Percentiles rank a stretch among this genome's conserved stretches.
phyloP scores from a whole-genome alignment of 495 filamentous ascomycete species.

The Annulohypoxylon bovei region DNA sequence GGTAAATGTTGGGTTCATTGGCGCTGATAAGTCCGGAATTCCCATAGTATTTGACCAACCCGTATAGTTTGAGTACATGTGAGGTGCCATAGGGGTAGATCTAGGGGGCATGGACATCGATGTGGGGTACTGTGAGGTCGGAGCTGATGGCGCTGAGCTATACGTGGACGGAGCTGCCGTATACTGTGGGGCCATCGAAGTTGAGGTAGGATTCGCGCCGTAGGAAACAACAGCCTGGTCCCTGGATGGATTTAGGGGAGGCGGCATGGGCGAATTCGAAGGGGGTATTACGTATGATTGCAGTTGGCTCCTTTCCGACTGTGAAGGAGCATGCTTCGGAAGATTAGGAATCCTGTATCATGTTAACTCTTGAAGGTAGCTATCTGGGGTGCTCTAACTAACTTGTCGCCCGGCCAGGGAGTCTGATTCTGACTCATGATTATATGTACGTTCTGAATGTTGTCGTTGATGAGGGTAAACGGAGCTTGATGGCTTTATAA shows the following conservation, averaged over 20 bases:
- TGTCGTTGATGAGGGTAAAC: background rate
- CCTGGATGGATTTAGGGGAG: background rate
- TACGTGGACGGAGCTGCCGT: constrained; percentile 19
- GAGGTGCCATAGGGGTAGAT: constrained; percentile 22
- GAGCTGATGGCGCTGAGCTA: constrained; percentile 1
- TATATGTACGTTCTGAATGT: background rate
- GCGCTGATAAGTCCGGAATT: too few relatives aligned
- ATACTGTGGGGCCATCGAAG: background rate
- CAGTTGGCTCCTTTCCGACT: background rate
- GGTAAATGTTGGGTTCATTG: background rate
- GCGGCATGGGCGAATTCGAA: background rate
- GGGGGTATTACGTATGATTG: background rate
- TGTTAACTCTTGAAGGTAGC: background rate
- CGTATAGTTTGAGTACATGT: background rate
- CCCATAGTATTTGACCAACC: background rate
- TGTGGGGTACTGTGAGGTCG: background rate
- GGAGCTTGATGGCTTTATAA: background rate
- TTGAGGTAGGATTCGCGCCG: background rate
- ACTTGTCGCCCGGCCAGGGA: background rate
- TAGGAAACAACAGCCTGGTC: background rate
- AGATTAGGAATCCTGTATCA: background rate
- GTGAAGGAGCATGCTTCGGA: background rate
- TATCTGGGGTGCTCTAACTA: background rate
- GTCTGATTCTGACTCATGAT: background rate
- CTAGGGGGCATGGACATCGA: constrained; percentile 23